A percentile compares a stretch with the other conserved stretches of the same genome.
These are phyloP conservation scores for Globisporangium nodosum DNA, from an alignment of 352 stramenopile genomes.

Conservation along the genomic window DNA sequence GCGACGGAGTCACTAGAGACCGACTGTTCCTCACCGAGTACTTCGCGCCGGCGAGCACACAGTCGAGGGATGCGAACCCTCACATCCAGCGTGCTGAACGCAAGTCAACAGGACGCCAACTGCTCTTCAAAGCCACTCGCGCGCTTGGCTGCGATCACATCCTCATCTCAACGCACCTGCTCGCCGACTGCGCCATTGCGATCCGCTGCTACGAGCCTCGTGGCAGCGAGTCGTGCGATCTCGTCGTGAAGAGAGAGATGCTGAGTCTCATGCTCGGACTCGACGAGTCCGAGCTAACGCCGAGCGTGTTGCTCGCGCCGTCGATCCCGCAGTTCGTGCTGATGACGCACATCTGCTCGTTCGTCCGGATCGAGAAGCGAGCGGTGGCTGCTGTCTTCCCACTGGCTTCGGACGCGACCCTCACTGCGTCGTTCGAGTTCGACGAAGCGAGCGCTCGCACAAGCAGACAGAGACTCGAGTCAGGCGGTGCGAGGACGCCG, in stretches of 20 bases:
- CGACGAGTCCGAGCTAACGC: neutral
- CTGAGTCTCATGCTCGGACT: constrained; percentile 18
- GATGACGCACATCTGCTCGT: constrained; percentile 37
- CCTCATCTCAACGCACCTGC: constrained; percentile 26
- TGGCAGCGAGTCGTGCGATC: constrained; percentile 22
- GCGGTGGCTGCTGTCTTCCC: too few species aligned
- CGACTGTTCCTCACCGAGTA: constrained; percentile 49
- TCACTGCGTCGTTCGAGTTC: constrained; percentile 4
- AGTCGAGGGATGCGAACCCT: neutral
- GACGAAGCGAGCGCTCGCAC: constrained; percentile 2
- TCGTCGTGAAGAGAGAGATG: constrained; percentile 12
- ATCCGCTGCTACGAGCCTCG: constrained; percentile 43
- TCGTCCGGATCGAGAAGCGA: constrained; percentile 24
- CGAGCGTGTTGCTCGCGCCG: neutral
- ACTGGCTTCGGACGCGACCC: neutral
- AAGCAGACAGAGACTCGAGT: neutral
- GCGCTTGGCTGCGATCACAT: constrained; percentile 28
- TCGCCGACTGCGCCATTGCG: constrained; percentile 9
- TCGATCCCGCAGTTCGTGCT: constrained; percentile 12
- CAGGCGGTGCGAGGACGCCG: neutral
- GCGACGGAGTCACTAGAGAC: constrained; percentile 31
- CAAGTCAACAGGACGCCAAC: neutral
- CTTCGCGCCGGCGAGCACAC: constrained; percentile 7
- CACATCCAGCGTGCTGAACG: neutral
- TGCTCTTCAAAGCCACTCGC: constrained; percentile 49